Percentiles rank a stretch among this genome's conserved stretches.
Evolutionary conservation across 2,329 filamentous ascomycete species (phyloP).

Genomic region (Penicillium frequentans): DNA sequence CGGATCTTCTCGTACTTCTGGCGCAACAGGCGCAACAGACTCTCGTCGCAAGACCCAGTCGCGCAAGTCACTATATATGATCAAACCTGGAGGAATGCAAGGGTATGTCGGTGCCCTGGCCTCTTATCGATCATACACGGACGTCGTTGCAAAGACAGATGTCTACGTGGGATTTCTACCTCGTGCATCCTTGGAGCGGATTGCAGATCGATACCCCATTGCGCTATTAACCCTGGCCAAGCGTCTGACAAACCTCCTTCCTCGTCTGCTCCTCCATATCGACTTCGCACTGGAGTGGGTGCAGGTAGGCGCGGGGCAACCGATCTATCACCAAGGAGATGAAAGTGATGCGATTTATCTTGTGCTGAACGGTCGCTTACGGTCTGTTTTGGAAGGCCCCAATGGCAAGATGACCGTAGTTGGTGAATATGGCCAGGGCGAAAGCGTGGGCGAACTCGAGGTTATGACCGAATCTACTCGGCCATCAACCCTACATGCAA

Average conservation of each 20-base stretch:
- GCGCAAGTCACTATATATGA: conserved; percentile 77
- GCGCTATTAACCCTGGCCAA: conserved; percentile 96
- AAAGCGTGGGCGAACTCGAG: conserved; percentile 95
- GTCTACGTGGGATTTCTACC: conserved; percentile 97
- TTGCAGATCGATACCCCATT: conserved; percentile 89
- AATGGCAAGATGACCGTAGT: conserved; percentile 81
- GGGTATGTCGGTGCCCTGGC: conserved; percentile 94
- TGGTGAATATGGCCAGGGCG: conserved; percentile 93
- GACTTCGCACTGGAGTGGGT: conserved; percentile 99
- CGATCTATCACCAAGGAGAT: conserved; percentile 89
- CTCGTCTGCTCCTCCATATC: conserved; percentile 88
- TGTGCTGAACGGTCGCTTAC: conserved; percentile 87
- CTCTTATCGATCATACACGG: conserved; percentile 92
- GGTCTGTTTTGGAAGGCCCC: conserved; percentile 78
- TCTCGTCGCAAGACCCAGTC: conserved; percentile 42
- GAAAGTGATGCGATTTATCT: conserved; percentile 99
- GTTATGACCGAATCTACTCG: conserved; percentile 91
- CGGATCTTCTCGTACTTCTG: conserved; percentile 38
- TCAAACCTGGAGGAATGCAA: conserved; percentile 91
- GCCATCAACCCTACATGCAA: conserved; percentile 90
- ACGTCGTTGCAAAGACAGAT: conserved; percentile 95
- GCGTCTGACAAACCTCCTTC: conserved; percentile 82
- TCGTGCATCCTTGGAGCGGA: conserved; percentile 78
- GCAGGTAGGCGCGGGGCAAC: conserved; percentile 90
- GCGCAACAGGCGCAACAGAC: conserved; percentile 27